These are phyloP conservation scores for Neofusicoccum parvum DNA, from an alignment of 2,329 filamentous ascomycete genomes.

Conservation along the genomic window DNA sequence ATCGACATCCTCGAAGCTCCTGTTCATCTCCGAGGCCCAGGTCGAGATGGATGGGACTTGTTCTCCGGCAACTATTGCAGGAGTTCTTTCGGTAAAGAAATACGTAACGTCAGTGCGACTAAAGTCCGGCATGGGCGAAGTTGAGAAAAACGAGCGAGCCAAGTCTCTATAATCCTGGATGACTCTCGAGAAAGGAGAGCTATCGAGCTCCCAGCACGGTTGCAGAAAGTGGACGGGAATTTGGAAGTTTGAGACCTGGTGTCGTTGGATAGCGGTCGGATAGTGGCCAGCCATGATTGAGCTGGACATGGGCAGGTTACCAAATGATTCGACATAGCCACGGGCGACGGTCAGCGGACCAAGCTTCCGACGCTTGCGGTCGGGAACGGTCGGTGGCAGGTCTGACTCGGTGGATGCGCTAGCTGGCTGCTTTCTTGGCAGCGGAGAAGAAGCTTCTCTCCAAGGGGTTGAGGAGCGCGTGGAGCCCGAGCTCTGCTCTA, in stretches of 20 bases:
- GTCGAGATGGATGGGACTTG: not conserved
- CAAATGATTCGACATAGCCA: constrained; percentile 14
- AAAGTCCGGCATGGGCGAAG: not conserved
- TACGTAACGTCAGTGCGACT: constrained; percentile 6
- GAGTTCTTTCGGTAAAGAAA: not conserved
- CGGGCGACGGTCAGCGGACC: constrained; percentile 3
- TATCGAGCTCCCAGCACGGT: constrained; percentile 10
- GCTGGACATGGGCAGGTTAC: constrained; percentile 17
- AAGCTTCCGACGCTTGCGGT: not conserved
- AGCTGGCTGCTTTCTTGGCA: constrained; percentile 4
- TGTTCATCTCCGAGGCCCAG: constrained; percentile 20
- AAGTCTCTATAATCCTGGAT: constrained; percentile 14
- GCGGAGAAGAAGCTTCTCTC: not conserved
- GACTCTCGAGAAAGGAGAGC: constrained; percentile 11
- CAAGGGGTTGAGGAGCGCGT: constrained; percentile 4
- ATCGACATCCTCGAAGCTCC: constrained; percentile 18
- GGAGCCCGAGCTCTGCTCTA: not conserved
- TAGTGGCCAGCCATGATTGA: constrained; percentile 14
- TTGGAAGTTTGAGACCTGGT: constrained; percentile 19
- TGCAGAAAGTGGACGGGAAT: constrained; percentile 19
- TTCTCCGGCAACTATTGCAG: not conserved
- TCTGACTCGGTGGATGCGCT: not conserved
- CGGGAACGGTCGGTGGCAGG: not conserved
- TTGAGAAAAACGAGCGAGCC: constrained; percentile 1
- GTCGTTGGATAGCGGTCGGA: constrained; percentile 1